Evolutionary conservation across 129 eudicot species (phyloP), one percentile per base, ranked within the genome.

Genomic region (Gnaphalium uliginosum): DNA sequence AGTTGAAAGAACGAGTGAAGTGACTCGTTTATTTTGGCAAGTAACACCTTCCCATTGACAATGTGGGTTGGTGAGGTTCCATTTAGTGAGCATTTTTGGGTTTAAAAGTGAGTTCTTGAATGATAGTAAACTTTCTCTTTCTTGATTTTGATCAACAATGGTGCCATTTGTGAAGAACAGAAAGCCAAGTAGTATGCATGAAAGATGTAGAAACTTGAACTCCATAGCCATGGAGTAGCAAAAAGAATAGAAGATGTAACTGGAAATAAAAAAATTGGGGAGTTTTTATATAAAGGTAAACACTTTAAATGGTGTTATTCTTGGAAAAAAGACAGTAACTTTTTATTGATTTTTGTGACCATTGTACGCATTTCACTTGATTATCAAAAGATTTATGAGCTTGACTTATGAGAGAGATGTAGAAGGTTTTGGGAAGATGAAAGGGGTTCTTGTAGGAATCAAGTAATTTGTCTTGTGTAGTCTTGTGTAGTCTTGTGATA

Each of bases 1-100:
- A 77, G 87, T 29, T 7, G 96, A 71, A 6, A 91, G 86, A 63
- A 72, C 59, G 79, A 91, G 90, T 61, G 90, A 85, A 27, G 68
- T 77, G 58, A 89, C 89, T 69, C 87, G 87, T 78, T 75, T 69
- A 65, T 74, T 74, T 37, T 74, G 50, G 68, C 97, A 91, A 15
- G 15, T 48, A 8, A 91, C 86, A 17, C 97, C 97, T 23, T 79
- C 57, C 97, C 97, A 91, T 56, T 76, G 60, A 76, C 97, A 91
- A 50, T 88, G 89, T 10, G 95, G 70, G 69, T 76, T 72, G 2
- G 43, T 25, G 5, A 67, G 80, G 63, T 81, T 75, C 97, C 97
- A 91, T 39, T 85, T 39, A 14, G 75, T 8, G 71, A 91, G 90
- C 29, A 57, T 9, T 51, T 72, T 48, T 2, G 96, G 85, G 80